Evolutionary conservation across 2,329 filamentous ascomycete genomes (phyloP), one percentile per base, ranked within the genome.

Genomic region (Erysiphe neolycopersici): DNA sequence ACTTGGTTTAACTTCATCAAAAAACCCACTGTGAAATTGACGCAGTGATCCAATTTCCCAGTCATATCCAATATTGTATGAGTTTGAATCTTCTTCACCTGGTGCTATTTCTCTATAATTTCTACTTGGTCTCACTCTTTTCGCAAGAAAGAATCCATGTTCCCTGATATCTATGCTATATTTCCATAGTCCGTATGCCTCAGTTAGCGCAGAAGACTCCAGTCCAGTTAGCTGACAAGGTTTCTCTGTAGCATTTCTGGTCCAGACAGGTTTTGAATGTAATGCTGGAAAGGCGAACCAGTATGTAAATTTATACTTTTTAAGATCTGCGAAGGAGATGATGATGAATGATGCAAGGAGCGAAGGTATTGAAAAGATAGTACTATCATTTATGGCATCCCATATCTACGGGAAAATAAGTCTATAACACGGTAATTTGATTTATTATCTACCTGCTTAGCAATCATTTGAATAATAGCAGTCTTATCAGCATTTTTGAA

Each of bases 261-360:
- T 76, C 89, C 89, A 98, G 26, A 69, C 65, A 1, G 83, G 82
- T 44, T 87, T 77, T 4, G 87, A 92, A 57, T 92, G 85, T 38
- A 98, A 67, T 14, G 87, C 84, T 1, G 89, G 89, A 55, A 92
- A 98, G 5, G 79, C 87, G 60, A 95, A 95, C 75, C 91, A 92
- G 61, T 95, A 95, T n/a, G 79, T 83, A 58, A 95, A 94, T 49
- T 77, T 82, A 63, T 95, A 95, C 57, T 91, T 94, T 60, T 98
- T 98, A 31, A 98, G 69, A 56, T 98, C 87, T 48, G 89, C 87
- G 58, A 82, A 98, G 14, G 83, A 93, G 39, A 95, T 73, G 46
- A 91, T 74, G 22, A 81, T 70, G 59, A 94, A 95, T 6, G 82
- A 89, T 4, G 83, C 76, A 16, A 98, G 73, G 2, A 95, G 69